A percentile compares a stretch with the other conserved stretches of the same genome.
Evolutionary conservation across 2,329 filamentous ascomycete species (phyloP).

Genomic region (Microdochium bolleyi): DNA sequence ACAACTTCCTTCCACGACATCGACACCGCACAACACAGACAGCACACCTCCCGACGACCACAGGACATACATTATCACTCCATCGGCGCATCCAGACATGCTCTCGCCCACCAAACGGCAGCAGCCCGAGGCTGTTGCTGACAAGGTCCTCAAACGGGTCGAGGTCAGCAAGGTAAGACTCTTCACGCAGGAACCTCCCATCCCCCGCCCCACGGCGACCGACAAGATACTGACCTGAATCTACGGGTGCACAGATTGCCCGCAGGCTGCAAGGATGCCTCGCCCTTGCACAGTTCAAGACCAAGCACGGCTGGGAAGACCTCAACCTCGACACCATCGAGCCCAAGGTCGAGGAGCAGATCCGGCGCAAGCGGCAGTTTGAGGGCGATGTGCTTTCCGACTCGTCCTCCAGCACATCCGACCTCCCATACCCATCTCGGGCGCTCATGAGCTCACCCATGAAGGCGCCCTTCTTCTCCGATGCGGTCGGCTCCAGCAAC

Average conservation of each 20-base stretch:
- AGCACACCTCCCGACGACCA: not conserved
- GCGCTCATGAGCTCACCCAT: constrained; percentile 78
- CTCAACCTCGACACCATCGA: constrained; percentile 80
- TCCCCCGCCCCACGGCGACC: constrained; percentile 4
- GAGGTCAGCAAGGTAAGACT: constrained; percentile 65
- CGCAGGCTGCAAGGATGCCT: constrained; percentile 87
- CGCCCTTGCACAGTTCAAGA: constrained; percentile 93
- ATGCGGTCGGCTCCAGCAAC: constrained; percentile 65
- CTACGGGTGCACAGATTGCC: constrained; percentile 61
- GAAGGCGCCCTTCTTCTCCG: constrained; percentile 76
- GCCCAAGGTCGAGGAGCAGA: constrained; percentile 72
- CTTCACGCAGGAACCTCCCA: constrained; percentile 3
- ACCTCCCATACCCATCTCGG: constrained; percentile 60
- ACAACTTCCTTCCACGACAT: not conserved
- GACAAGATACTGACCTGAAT: constrained; percentile 10
- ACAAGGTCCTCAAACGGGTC: constrained; percentile 63
- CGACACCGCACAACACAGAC: constrained; percentile 3
- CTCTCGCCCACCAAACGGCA: constrained; percentile 51
- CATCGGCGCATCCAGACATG: constrained; percentile 27
- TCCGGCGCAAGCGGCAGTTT: constrained; percentile 62
- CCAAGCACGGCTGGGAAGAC: constrained; percentile 91
- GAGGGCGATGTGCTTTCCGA: constrained; percentile 75
- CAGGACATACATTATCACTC: not conserved
- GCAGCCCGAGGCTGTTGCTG: constrained; percentile 56
- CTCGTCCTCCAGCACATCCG: constrained; percentile 77